Conservation (phyloP, 192 early-diverging fungal species). For the Polychytrium aggregatum region DNA sequence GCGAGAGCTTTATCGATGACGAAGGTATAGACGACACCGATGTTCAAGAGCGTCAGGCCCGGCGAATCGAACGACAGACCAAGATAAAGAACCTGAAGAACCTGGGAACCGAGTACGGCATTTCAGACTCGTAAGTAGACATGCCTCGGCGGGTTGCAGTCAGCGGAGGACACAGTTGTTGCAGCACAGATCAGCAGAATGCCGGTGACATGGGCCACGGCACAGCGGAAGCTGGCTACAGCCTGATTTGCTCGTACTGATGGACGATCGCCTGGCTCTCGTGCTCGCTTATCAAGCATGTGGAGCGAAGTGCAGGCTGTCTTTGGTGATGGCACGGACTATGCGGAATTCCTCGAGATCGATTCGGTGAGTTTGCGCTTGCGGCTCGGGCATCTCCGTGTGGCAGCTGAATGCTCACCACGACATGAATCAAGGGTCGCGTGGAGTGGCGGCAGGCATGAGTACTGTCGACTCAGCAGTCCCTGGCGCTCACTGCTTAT, state of each 20-base stretch:
- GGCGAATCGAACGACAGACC: constrained; percentile 5
- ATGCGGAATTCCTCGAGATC: constrained; percentile 64
- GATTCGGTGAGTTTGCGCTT: no score
- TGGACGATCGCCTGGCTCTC: neutral
- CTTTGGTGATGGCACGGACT: constrained; percentile 91
- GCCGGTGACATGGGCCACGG: no score
- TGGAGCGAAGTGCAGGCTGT: constrained; percentile 74
- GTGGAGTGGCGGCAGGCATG: no score
- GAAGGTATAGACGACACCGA: constrained; percentile 42
- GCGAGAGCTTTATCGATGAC: constrained; percentile 26
- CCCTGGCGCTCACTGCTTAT: no score
- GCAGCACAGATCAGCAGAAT: no score
- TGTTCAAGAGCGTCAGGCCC: constrained; percentile 18
- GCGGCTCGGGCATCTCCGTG: no score
- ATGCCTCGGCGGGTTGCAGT: constrained; percentile 10
- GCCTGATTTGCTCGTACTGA: no score
- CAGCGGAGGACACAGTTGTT: no score
- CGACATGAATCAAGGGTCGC: no score
- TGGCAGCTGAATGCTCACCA: no score
- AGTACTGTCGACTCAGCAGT: no score
- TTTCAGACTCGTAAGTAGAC: constrained; percentile 30
- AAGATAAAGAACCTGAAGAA: constrained; percentile 19
- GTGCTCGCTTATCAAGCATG: constrained; percentile 21
- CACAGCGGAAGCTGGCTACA: no score
- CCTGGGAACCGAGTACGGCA: constrained; percentile 38